Conservation (phyloP, 129 eudicot species). For the Lonicera japonica region DNA sequence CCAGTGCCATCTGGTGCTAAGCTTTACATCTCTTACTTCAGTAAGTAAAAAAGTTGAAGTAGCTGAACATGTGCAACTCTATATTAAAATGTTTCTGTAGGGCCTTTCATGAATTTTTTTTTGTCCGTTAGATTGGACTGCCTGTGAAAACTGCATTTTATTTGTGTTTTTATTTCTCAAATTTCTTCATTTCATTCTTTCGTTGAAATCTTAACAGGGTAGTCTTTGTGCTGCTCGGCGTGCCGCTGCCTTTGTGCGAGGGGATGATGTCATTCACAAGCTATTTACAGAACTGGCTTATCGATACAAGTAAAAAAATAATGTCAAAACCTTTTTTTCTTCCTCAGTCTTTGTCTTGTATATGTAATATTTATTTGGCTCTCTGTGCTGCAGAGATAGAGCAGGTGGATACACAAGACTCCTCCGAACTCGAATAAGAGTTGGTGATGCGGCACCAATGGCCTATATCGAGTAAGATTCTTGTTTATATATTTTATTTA, state of each 20-base stretch:
- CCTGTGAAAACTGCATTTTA: neutral
- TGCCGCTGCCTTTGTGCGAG: conserved; percentile 95
- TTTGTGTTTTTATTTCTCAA: neutral
- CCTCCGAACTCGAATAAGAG: conserved; percentile 89
- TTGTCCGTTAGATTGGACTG: neutral
- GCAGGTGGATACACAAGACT: conserved; percentile 95
- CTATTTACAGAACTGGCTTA: conserved; percentile 91
- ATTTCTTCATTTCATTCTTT: neutral
- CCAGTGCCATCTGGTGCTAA: too few relatives aligned
- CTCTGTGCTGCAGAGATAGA: conserved; percentile 60
- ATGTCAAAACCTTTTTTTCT: conserved; percentile 1
- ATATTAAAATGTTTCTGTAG: too few relatives aligned
- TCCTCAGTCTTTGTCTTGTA: too few relatives aligned
- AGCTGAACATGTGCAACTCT: too few relatives aligned
- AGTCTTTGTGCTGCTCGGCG: conserved; percentile 92
- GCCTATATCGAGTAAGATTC: conserved; percentile 86
- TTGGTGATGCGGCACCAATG: conserved; percentile 99
- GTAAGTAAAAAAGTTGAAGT: too few relatives aligned
- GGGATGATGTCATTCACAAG: conserved; percentile 95
- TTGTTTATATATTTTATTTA: too few relatives aligned
- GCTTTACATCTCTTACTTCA: too few relatives aligned
- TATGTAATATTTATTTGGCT: conserved; percentile 5
- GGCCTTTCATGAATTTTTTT: too few relatives aligned
- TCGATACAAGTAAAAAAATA: conserved; percentile 75
- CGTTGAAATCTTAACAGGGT: conserved; percentile 43